Evolutionary conservation across 306 rosid species (phyloP), one percentile per base, ranked within the genome.

Genomic region (Neltuma alba): DNA sequence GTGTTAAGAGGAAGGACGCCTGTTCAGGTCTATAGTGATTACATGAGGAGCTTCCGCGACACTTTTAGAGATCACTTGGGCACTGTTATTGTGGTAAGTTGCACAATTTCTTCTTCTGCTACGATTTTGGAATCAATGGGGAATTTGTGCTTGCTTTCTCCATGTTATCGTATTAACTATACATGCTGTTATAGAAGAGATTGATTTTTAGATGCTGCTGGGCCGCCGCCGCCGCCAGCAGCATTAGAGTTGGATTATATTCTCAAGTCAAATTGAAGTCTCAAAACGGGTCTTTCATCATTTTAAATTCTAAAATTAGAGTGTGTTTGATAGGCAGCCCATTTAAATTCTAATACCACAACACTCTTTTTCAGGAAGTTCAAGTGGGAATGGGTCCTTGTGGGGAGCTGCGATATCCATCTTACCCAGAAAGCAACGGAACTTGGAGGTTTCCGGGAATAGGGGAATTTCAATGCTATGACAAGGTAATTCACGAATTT

Each of bases 341-440:
- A 15, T 72, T 54, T 13, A 79, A 74, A 42, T 68, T 48, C 79
- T 76, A 41, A 72, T 50, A 54, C 15, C 74, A 55, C 20, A 42
- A 71, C 61, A 21, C 80, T 60, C 66, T 50, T 83, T 37, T 79
- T 67, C 91, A 95, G 99, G 99, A 95, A 91, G 79, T 95, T 77
- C 99, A 94, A 89, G 97, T 94, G 70, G 99, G 99, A 18, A 81
- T 93, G 86, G 99, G 99, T 85, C 99, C 97, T 78, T 94, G 99
- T 80, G 99, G 99, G 13, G 99, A 95, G 86, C 87, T 95, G 63
- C 90, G 98, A 85, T 95, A 95, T 86, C 99, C 99, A 61, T 85
- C 99, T 82, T 95, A 95, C 78, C 97, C 99, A 41, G 94, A 92
- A 79, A 88, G 92, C 76, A 86, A 92, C 38, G 98, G 96, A 82